These are phyloP conservation scores for Phytophthora pseudosyringae DNA, from an alignment of 352 stramenopile species.

Conservation along the genomic window DNA sequence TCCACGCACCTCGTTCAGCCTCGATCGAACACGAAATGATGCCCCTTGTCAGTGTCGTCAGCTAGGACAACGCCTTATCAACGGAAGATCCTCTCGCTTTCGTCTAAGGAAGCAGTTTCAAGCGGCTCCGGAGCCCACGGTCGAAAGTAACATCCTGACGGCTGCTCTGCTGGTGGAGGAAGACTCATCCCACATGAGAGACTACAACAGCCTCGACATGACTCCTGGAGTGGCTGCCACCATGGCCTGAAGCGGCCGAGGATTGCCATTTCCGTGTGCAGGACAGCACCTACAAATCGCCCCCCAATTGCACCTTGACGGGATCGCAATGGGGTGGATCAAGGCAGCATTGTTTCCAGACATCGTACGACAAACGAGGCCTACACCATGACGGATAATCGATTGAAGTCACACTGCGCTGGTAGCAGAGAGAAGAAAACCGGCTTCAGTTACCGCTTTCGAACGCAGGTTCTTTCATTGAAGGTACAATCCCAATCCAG, in stretches of 20 bases:
- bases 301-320: background rate
- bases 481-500: constrained; percentile 8
- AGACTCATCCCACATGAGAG: constrained; percentile 6
- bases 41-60: constrained; percentile 49
- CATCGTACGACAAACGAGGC: constrained; percentile 12
- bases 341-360: background rate
- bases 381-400: background rate
- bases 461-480: background rate
- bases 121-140: constrained; percentile 3
- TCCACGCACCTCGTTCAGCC: constrained; percentile 24
- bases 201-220: constrained; percentile 18
- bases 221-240: constrained; percentile 13
- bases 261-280: background rate
- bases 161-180: constrained; percentile 25
- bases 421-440: background rate
- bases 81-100: constrained; percentile 23
- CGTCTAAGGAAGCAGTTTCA: constrained; percentile 18
- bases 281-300: no score
- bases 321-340: background rate
- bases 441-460: constrained; percentile 10
- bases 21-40: constrained; percentile 15
- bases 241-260: constrained; percentile 19
- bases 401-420: background rate
- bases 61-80: constrained; percentile 50
- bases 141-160: constrained; percentile 21